Evolutionary conservation across 805 yeast species (phyloP).

Genomic region (Sungouiella thailandica): DNA sequence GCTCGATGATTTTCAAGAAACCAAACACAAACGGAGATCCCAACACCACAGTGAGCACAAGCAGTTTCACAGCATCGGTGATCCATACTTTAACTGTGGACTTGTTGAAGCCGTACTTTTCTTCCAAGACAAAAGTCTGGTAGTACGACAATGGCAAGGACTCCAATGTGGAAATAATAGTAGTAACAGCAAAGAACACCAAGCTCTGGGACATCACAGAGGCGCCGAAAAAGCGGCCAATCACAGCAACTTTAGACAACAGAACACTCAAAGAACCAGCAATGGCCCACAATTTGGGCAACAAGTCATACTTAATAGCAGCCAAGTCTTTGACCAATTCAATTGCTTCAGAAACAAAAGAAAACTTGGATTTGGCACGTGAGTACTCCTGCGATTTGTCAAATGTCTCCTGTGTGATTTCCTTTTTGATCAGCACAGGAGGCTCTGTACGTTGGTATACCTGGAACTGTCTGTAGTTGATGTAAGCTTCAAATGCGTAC

Average conservation of each 20-base stretch:
- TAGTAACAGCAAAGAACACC: conserved; percentile 49
- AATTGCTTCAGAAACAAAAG: conserved; percentile 49
- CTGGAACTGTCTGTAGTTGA: conserved; percentile 72
- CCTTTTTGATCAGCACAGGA: conserved; percentile 65
- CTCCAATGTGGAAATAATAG: conserved; percentile 48
- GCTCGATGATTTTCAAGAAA: conserved; percentile 74
- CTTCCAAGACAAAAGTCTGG: conserved; percentile 83
- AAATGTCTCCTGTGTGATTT: conserved; percentile 69
- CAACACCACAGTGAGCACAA: conserved; percentile 47
- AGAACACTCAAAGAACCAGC: conserved; percentile 59
- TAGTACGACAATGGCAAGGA: conserved; percentile 71
- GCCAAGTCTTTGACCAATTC: conserved; percentile 52
- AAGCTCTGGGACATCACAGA: conserved; percentile 64
- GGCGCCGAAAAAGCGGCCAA: conserved; percentile 44
- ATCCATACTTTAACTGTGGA: conserved; percentile 69
- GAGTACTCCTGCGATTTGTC: conserved; percentile 74
- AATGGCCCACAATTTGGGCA: conserved; percentile 34
- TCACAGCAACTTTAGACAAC: conserved; percentile 34
- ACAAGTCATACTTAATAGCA: conserved; percentile 53
- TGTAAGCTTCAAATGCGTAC: conserved; percentile 67
- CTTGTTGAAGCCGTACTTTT: conserved; percentile 90
- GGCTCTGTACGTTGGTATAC: conserved; percentile 51
- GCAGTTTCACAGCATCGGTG: conserved; percentile 62
- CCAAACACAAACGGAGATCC: conserved; percentile 72
- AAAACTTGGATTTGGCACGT: conserved; percentile 69